Evolutionary conservation across 139 green algal species (phyloP).

Genomic region (Chlorella vulgaris): DNA sequence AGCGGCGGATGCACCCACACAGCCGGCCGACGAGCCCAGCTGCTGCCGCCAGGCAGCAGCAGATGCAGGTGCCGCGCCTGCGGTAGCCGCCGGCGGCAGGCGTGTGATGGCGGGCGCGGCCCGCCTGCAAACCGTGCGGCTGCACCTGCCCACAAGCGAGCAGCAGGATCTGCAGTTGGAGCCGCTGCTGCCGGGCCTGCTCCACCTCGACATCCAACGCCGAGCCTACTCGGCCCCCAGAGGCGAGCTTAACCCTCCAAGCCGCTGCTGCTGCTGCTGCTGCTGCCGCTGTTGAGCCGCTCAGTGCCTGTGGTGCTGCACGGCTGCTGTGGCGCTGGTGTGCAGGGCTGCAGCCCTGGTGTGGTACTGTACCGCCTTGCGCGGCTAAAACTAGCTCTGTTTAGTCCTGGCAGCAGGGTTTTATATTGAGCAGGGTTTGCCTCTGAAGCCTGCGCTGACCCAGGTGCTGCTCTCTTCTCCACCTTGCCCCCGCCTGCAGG

Average conservation of each 20-base stretch:
- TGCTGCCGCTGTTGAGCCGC: no score
- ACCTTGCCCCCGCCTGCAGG: slow-evolving; percentile 14
- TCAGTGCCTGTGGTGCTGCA: no score
- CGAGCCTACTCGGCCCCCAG: slow-evolving; percentile 33
- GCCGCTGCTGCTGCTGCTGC: background rate
- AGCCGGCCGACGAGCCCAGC: background rate
- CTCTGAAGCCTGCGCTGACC: no score
- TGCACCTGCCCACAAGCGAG: slow-evolving; percentile 9
- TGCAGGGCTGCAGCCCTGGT: no score
- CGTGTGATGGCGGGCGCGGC: background rate
- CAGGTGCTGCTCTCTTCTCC: no score
- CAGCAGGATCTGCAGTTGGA: background rate
- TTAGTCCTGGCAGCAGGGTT: no score
- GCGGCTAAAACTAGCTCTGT: no score
- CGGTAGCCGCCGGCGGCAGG: background rate
- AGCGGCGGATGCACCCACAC: background rate
- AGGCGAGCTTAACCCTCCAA: background rate
- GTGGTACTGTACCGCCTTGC: no score
- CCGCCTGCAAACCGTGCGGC: slow-evolving; percentile 5
- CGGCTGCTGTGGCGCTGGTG: no score
- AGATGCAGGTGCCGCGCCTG: background rate
- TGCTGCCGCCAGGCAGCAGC: background rate
- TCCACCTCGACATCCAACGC: slow-evolving; percentile 43
- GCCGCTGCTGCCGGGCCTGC: slow-evolving; percentile 33
- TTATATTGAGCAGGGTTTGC: no score